Percentiles rank a stretch among this genome's conserved stretches.
These are phyloP conservation scores for Endocalyx cinctus DNA, from an alignment of 2,329 filamentous ascomycete genomes.

Conservation along the genomic window DNA sequence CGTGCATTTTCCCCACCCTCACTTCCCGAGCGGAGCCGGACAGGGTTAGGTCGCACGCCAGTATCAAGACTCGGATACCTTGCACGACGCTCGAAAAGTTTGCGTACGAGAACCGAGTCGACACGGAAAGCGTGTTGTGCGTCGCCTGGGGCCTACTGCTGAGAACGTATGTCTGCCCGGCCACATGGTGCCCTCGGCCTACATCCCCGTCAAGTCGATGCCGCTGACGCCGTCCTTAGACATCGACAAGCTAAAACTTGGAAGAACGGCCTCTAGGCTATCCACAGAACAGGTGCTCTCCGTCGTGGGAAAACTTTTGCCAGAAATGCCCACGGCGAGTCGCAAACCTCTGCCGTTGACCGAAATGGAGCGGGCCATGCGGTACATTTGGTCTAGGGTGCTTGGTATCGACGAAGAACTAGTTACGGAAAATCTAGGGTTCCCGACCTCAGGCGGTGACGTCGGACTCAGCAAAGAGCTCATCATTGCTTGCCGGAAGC, in stretches of 20 bases:
- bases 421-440: conserved; percentile 40
- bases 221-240: conserved; percentile 48
- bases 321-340: conserved; percentile 29
- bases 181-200: conserved; percentile 42
- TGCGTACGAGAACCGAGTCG: no score
- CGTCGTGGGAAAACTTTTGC: conserved; percentile 34
- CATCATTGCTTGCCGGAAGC: conserved; percentile 39
- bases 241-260: conserved; percentile 43
- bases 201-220: conserved; percentile 43
- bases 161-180: no score
- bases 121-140: no score
- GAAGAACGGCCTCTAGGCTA: conserved; percentile 37
- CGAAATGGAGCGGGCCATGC: conserved; percentile 41
- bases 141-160: no score
- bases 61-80: no score
- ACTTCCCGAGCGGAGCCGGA: no score
- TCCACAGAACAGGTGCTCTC: conserved; percentile 39
- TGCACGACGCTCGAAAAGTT: no score
- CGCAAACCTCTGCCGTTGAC: conserved; percentile 45
- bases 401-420: conserved; percentile 33
- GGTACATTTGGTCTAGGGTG: conserved; percentile 42
- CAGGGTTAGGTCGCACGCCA: no score
- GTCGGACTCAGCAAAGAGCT: conserved; percentile 39
- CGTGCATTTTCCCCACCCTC: no score
- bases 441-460: conserved; percentile 44